Conservation (phyloP, 108 stramenopile species). For the Licmophora abbreviata region DNA sequence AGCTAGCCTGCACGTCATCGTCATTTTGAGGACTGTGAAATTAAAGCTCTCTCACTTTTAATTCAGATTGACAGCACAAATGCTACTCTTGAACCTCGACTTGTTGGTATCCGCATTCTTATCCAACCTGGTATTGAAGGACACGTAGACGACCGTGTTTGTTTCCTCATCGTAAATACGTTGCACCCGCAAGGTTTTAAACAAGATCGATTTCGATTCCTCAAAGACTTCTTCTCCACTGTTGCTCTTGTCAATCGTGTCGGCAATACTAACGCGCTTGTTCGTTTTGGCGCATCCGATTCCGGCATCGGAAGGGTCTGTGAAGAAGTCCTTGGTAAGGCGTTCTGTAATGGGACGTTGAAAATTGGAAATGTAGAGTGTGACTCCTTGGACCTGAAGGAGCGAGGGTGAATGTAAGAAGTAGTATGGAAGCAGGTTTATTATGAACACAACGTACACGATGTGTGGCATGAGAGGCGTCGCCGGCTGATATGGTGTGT, state of each 20-base stretch:
- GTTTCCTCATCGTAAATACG: slow-evolving; percentile 77
- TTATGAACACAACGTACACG: no score
- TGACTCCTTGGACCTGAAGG: slow-evolving; percentile 32
- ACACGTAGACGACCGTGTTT: slow-evolving; percentile 79
- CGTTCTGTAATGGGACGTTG: slow-evolving; percentile 84
- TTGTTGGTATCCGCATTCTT: slow-evolving; percentile 85
- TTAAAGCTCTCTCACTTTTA: no score
- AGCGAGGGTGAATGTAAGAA: no score
- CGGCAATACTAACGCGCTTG: slow-evolving; percentile 47
- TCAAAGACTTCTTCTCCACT: slow-evolving; percentile 85
- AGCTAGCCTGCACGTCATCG: no score
- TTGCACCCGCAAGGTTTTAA: slow-evolving; percentile 83
- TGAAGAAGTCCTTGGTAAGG: slow-evolving; percentile 67
- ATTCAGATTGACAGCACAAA: slow-evolving; percentile 77
- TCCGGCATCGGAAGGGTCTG: slow-evolving; percentile 73
- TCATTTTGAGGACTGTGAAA: no score
- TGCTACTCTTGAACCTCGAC: slow-evolving; percentile 66
- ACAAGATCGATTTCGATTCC: slow-evolving; percentile 70
- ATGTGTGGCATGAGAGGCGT: no score
- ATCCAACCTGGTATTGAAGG: slow-evolving; percentile 84
- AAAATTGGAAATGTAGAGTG: slow-evolving; percentile 85
- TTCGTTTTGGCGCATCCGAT: slow-evolving; percentile 78
- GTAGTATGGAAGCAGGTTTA: no score
- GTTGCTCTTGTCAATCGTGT: slow-evolving; percentile 54
- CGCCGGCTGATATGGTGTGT: no score